Evolutionary conservation across 1,139 yeast genomes (phyloP), one percentile per base, ranked within the genome.

Genomic region (Kurtzmaniella natalensis): DNA sequence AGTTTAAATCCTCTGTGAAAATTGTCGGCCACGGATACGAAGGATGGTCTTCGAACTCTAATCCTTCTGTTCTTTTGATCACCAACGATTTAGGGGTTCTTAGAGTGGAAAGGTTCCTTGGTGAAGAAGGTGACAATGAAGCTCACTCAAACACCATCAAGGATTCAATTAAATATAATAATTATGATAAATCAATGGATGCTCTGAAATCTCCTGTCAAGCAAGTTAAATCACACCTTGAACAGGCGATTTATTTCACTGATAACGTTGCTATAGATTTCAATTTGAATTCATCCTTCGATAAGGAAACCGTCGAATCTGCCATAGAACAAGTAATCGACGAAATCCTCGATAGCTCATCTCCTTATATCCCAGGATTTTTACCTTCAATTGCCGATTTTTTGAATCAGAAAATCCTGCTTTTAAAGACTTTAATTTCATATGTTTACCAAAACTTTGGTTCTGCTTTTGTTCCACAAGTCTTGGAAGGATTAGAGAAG

Each of bases 171-270:
- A 23, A 15, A 25, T 28, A 22, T 18, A 15, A 5, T 10, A 30
- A 28, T 14, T 7, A 10, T 3, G 27, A 15, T 4, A 41, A 33
- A 3, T 44, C 45, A 7, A 43, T 45, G 13, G 37, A 27, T 6
- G 34, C 41, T 17, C 34, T 41, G 5, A 54, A 52, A 28, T 16
- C 14, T 14, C 62, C 68, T 1, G 43, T 64, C 3, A 56, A 67
- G 5, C 63, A 77, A 37, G 66, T 81, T 30, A 81, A 81, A 50
- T 73, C 87, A 0, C 87, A 78, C 44, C 72, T 88, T 18, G 94
- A 83, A 46, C 96, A 88, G 55, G 95, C 87, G 0, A 75, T 88
- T 1, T 82, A 78, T 47, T 81, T 69, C 45, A 66, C 73, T 1
- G 64, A 66, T 37, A 55, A 68, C 1, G 21, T 48, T 34, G 47